A percentile compares a stretch with the other conserved stretches of the same genome.
Conservation (phyloP, 192 early-diverging fungal species). For the Coemansia sp. region DNA sequence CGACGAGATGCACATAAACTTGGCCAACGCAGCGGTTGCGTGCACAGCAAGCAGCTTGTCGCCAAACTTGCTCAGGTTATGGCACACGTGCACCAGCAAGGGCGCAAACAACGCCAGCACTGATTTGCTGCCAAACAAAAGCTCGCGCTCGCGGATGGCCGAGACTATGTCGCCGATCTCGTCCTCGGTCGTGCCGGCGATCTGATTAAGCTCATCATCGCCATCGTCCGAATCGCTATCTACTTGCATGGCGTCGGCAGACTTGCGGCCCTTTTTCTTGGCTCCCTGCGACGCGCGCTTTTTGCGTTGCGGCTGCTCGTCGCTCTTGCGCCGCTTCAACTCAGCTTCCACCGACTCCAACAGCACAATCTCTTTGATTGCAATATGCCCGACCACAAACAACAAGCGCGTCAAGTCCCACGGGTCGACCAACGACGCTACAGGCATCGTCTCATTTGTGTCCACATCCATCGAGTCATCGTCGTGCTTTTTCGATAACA, state of each 20-base stretch:
- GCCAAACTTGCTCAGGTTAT: slow-evolving; percentile 76
- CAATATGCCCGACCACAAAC: slow-evolving; percentile 93
- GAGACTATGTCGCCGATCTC: slow-evolving; percentile 90
- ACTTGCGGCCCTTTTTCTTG: slow-evolving; percentile 21
- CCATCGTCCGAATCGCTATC: slow-evolving; percentile 38
- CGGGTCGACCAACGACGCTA: slow-evolving; percentile 44
- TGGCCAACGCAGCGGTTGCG: slow-evolving; percentile 84
- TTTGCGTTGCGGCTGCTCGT: slow-evolving; percentile 46
- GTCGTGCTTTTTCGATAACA: slow-evolving; percentile 24
- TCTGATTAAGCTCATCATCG: slow-evolving; percentile 90
- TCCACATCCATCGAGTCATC: slow-evolving; percentile 16
- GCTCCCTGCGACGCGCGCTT: slow-evolving; percentile 31
- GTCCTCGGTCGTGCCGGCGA: slow-evolving; percentile 91
- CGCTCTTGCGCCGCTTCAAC: slow-evolving; percentile 77
- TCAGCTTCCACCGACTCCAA: slow-evolving; percentile 92
- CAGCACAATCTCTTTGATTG: slow-evolving; percentile 94
- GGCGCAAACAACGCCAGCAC: slow-evolving; percentile 81
- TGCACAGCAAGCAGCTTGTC: slow-evolving; percentile 85
- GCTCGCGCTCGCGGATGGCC: slow-evolving; percentile 86
- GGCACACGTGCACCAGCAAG: slow-evolving; percentile 71
- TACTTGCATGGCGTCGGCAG: slow-evolving; percentile 14
- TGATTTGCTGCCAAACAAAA: slow-evolving; percentile 77
- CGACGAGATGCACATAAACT: slow-evolving; percentile 96
- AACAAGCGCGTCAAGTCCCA: slow-evolving; percentile 83
- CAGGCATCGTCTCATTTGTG: slow-evolving; percentile 18